Conservation (phyloP, 2,329 filamentous ascomycete genomes). For the Phoma sp. region DNA sequence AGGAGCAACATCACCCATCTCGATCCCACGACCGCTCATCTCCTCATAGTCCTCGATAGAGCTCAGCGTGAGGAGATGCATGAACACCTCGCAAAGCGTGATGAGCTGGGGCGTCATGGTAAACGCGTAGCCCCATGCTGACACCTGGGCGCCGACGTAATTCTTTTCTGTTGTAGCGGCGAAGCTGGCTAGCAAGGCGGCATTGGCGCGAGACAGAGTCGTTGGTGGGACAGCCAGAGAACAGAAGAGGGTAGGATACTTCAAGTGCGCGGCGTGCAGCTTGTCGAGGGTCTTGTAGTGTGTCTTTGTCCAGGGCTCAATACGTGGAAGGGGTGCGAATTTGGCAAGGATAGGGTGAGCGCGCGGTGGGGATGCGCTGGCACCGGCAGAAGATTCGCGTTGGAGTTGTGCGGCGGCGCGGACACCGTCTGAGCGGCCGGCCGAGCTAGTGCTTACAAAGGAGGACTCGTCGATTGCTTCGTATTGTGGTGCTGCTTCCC, state of each 20-base stretch:
- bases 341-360: conserved; percentile 36
- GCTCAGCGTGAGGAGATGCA: conserved; percentile 38
- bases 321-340: conserved; percentile 38
- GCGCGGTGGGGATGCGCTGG: conserved; percentile 15
- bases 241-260: conserved; percentile 41
- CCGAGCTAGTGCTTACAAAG: conserved; percentile 12
- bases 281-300: conserved; percentile 49
- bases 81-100: conserved; percentile 44
- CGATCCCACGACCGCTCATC: conserved; percentile 30
- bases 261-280: conserved; percentile 43
- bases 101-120: conserved; percentile 40
- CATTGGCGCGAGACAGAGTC: conserved; percentile 36
- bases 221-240: conserved; percentile 19
- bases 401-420: conserved; percentile 13
- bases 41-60: conserved; percentile 36
- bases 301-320: conserved; percentile 50
- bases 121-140: conserved; percentile 46
- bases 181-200: conserved; percentile 35
- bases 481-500: not conserved
- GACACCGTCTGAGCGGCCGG: conserved; percentile 10
- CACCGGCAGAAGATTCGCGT: conserved; percentile 14
- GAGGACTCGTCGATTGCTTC: conserved; percentile 6
- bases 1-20: conserved; percentile 38
- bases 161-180: conserved; percentile 25
- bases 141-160: conserved; percentile 38